These are phyloP conservation scores for Porogramme epimiltina DNA, from an alignment of 1,284 basidiomycete genomes.

Conservation along the genomic window DNA sequence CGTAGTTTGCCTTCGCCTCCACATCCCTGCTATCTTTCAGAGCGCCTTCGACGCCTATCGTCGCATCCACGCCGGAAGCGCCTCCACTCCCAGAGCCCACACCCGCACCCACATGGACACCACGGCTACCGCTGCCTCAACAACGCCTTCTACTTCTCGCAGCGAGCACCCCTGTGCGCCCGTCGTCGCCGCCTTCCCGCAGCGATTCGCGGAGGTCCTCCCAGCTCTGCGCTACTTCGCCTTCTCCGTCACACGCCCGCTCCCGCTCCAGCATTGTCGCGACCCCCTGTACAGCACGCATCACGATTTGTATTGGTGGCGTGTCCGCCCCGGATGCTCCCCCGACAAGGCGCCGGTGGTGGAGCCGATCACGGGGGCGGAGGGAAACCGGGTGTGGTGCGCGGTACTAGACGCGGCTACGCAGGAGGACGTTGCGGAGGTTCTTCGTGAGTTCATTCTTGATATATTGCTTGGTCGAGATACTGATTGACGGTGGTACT, in stretches of 20 bases:
- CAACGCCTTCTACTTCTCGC: background rate
- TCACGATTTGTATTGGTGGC: background rate
- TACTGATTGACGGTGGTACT: too few relatives aligned
- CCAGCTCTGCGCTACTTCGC: background rate
- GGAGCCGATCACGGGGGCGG: background rate
- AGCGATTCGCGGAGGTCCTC: background rate
- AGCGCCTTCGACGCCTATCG: background rate
- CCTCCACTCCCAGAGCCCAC: too few relatives aligned
- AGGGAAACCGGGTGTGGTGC: background rate
- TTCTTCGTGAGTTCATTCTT: background rate
- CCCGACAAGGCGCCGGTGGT: background rate
- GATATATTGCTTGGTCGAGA: background rate
- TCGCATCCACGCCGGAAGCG: background rate
- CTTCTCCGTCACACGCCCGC: background rate
- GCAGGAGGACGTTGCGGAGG: background rate
- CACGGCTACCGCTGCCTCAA: background rate
- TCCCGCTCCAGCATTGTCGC: background rate
- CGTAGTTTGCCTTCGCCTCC: background rate
- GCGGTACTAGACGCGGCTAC: background rate
- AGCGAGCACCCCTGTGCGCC: background rate
- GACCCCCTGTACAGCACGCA: background rate
- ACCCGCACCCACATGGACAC: background rate
- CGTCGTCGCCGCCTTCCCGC: background rate
- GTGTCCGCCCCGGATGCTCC: background rate
- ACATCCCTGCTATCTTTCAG: background rate